A percentile compares a stretch with the other conserved stretches of the same genome.
Evolutionary conservation across 2,329 filamentous ascomycete genomes (phyloP).

Genomic region (Fusarium floridanum): DNA sequence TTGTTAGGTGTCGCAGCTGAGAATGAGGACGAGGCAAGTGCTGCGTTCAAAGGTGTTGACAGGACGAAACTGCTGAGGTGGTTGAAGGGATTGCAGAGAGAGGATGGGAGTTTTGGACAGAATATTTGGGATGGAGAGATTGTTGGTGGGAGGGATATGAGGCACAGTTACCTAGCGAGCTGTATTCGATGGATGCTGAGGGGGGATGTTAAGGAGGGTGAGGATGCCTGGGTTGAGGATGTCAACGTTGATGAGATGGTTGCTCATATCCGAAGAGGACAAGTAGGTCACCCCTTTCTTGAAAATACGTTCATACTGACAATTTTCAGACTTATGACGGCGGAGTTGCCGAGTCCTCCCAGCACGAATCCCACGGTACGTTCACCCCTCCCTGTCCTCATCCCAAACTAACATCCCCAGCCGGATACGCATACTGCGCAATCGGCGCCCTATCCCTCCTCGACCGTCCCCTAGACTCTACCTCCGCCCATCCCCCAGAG

Average conservation of each 20-base stretch:
- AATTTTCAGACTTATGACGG: conserved; percentile 80
- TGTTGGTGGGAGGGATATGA: conserved; percentile 85
- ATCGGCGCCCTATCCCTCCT: conserved; percentile 83
- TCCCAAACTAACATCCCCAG: conserved; percentile 56
- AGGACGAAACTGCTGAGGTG: conserved; percentile 77
- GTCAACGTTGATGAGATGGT: conserved; percentile 80
- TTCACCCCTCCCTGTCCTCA: conserved; percentile 15
- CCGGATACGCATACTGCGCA: conserved; percentile 92
- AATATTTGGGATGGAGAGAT: conserved; percentile 71
- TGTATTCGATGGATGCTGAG: conserved; percentile 85
- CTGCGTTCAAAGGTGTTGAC: conserved; percentile 73
- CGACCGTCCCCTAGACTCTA: conserved; percentile 65
- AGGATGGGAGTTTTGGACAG: conserved; percentile 93
- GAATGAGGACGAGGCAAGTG: conserved; percentile 53
- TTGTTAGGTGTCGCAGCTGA: conserved; percentile 70
- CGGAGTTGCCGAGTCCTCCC: conserved; percentile 82
- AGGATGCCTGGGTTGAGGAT: conserved; percentile 72
- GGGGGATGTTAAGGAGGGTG: conserved; percentile 66
- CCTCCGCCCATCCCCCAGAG: conserved; percentile 17
- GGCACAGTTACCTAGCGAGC: conserved; percentile 88
- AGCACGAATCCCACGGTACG: conserved; percentile 86
- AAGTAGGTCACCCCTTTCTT: conserved; percentile 50
- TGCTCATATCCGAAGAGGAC: conserved; percentile 75
- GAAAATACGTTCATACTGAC: conserved; percentile 13
- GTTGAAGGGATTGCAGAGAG: conserved; percentile 81